phyloP scores from a whole-genome alignment of 148 eudicot genomes.

The Agrostemma githago region DNA sequence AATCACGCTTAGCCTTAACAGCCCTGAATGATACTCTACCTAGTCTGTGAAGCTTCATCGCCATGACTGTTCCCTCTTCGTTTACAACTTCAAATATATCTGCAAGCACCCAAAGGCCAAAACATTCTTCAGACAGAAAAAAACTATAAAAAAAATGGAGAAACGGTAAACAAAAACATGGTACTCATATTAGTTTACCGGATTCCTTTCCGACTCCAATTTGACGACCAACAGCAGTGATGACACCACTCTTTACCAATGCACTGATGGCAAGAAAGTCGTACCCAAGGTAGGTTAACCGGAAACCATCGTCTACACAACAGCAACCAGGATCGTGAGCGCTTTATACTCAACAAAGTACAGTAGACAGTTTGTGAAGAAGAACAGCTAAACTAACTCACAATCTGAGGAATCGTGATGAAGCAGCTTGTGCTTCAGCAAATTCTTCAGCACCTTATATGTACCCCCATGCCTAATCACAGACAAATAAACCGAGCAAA shows the following conservation, averaged over 20 bases:
- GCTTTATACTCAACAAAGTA: neutral
- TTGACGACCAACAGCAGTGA: constrained; percentile 83
- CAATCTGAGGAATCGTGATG: constrained; percentile 93
- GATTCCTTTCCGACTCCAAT: constrained; percentile 97
- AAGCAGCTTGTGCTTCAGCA: constrained; percentile 91
- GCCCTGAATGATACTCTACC: constrained; percentile 96
- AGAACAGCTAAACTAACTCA: constrained; percentile 27
- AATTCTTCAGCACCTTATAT: constrained; percentile 88
- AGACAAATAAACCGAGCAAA: neutral
- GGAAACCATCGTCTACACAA: constrained; percentile 75
- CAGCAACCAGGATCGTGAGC: constrained; percentile 5
- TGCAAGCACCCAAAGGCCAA: constrained; percentile 27
- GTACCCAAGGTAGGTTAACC: constrained; percentile 93
- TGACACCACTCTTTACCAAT: constrained; percentile 80
- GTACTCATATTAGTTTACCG: constrained; percentile 31
- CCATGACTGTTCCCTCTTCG: constrained; percentile 86
- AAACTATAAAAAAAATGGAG: too few relatives aligned
- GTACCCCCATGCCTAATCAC: constrained; percentile 78
- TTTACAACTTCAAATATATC: constrained; percentile 91
- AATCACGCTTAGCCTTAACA: constrained; percentile 95
- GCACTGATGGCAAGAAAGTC: constrained; percentile 97
- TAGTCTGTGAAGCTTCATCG: constrained; percentile 92
- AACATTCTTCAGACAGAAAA: neutral
- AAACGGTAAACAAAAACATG: too few relatives aligned
- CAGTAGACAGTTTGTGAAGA: neutral